Conservation (phyloP, 257 asterid species). For the Solanum chmielewskii region DNA sequence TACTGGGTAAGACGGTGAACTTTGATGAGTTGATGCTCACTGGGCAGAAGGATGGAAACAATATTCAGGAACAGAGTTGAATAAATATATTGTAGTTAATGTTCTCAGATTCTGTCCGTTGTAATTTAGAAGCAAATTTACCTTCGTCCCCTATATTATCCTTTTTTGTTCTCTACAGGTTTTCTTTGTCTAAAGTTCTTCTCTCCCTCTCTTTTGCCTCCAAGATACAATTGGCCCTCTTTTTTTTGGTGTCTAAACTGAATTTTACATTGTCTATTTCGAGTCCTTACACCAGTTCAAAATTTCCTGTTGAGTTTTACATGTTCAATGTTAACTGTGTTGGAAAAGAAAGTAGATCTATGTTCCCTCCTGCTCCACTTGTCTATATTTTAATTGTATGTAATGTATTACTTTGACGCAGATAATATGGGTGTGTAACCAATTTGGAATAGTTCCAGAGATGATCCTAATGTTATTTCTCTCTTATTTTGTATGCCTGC, state of each 20-base stretch:
- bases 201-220: neutral
- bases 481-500: neutral
- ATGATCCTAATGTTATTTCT: neutral
- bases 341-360: neutral
- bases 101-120: neutral
- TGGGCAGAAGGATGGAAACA: conserved; percentile 34
- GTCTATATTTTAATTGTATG: neutral
- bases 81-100: neutral
- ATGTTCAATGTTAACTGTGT: neutral
- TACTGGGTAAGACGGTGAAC: conserved; percentile 58
- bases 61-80: conserved; percentile 26
- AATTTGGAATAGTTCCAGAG: neutral
- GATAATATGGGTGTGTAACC: neutral
- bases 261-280: neutral
- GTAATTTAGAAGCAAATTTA: neutral
- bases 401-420: neutral
- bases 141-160: neutral
- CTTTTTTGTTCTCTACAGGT: neutral
- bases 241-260: neutral
- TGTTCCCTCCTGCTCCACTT: neutral
- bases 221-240: neutral
- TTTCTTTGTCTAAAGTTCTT: neutral
- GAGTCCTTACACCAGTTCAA: neutral
- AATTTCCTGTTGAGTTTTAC: neutral
- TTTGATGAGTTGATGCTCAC: conserved; percentile 65